These are phyloP conservation scores for Kodamaea sagamina DNA, from an alignment of 805 yeast genomes.

Conservation along the genomic window DNA sequence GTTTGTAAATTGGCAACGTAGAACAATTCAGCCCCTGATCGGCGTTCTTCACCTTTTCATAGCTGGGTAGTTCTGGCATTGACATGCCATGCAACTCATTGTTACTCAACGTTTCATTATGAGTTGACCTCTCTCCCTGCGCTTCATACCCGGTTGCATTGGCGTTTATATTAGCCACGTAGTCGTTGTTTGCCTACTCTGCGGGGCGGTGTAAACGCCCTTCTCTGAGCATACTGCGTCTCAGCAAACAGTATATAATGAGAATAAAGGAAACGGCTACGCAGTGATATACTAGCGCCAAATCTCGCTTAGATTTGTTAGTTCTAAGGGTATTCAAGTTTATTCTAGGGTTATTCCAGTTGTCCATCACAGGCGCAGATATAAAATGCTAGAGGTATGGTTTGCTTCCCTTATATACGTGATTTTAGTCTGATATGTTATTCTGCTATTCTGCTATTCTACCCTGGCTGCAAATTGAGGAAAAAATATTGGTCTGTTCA, in stretches of 20 bases:
- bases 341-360: too few species aligned
- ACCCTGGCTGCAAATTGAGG: constrained; percentile 3
- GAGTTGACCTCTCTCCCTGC: neutral
- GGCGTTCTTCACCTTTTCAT: neutral
- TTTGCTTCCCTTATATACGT: neutral
- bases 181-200: neutral
- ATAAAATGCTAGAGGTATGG: too few species aligned
- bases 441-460: too few species aligned
- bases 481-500: neutral
- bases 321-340: too few species aligned
- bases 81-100: neutral
- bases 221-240: too few species aligned
- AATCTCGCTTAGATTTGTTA: too few species aligned
- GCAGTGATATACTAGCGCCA: too few species aligned
- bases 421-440: neutral
- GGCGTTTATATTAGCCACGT: neutral
- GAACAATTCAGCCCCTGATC: too few species aligned
- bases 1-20: too few species aligned
- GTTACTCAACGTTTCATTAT: neutral
- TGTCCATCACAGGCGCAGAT: too few species aligned
- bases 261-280: too few species aligned
- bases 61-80: neutral
- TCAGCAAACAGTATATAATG: too few species aligned
- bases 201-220: neutral
- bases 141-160: neutral